Evolutionary conservation across 495 filamentous ascomycete species (phyloP), one percentile per base, ranked within the genome.

Genomic region (Podospora pseudopauciseta): DNA sequence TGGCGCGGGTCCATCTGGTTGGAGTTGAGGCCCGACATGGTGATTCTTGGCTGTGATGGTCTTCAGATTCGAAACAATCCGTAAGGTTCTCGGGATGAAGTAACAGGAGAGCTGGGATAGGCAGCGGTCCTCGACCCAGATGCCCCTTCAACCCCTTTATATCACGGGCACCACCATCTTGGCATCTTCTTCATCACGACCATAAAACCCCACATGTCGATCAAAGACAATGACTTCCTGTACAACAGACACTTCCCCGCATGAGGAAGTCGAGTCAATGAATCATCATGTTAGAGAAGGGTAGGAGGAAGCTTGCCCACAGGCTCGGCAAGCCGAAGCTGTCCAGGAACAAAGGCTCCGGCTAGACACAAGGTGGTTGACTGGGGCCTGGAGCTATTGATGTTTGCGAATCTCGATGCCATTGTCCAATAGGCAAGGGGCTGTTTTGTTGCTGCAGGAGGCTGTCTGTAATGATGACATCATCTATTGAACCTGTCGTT

Each of bases 1-100:
- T 73, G 69, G 49, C 60, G 65, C 60, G 74, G 63, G 67, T 74
- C 65, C 54, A 72, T 58, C 68, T 75, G 73, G 69, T 77, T 77
- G 30, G 67, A 70, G 56, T 77, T 77, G 57, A 49, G 32, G 18
- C 64, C 67, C 69, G 39, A 49, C 39, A 49, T 49, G 39, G 15
- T 1, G 1, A 16, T 9, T 49, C 9, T 49, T 4, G 7, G 30
- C 30, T 49, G 39, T 49, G 39, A 13, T 49, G 15, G 39, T 49
- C 39, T 59, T 15, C 56, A 18, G 56, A 27, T 20, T 20, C 26
- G 19, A 4, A 6, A 6, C 19, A 59, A 59, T 23, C 26, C 19
- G 56, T 20, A 0, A 59, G 19, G 7, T 23, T 23, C 6, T 27
- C 13, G 26, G 3, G 26, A 27, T 23, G 26, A 59, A 57, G 54